These are phyloP conservation scores for Alternaria metachromatica DNA, from an alignment of 2,329 filamentous ascomycete species.

Conservation along the genomic window DNA sequence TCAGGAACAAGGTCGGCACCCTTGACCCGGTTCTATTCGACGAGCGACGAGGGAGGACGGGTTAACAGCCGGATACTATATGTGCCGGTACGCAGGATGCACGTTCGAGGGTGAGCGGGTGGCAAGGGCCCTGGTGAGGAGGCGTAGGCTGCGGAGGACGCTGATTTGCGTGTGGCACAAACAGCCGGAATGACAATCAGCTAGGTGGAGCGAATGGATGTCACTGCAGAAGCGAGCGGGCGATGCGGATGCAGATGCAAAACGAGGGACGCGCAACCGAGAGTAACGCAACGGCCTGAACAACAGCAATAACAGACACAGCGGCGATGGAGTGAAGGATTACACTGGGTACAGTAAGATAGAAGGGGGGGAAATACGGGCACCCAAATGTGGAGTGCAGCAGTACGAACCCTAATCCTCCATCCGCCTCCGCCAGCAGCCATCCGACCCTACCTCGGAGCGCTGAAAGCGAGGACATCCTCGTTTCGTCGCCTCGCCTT, in stretches of 20 bases:
- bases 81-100: background rate
- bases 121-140: slow-evolving; percentile 1
- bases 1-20: slow-evolving; percentile 21
- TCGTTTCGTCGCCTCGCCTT: background rate
- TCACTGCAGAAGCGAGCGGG: background rate
- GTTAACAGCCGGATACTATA: background rate
- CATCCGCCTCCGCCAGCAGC: background rate
- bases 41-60: slow-evolving; percentile 3
- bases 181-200: slow-evolving; percentile 10
- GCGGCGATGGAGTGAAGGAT: background rate
- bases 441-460: background rate
- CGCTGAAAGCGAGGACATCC: background rate
- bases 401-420: background rate
- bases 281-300: background rate
- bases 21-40: background rate
- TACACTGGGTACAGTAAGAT: background rate
- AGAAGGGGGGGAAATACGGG: background rate
- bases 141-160: background rate
- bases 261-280: slow-evolving; percentile 3
- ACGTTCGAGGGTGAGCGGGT: background rate
- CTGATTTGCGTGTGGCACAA: slow-evolving; percentile 8
- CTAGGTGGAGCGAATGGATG: background rate
- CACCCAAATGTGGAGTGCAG: slow-evolving; percentile 4
- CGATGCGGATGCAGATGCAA: slow-evolving; percentile 5
- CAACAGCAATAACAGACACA: background rate